A percentile compares a stretch with the other conserved stretches of the same genome.
Evolutionary conservation across 2,329 filamentous ascomycete species (phyloP).

Genomic region (Lasiodiplodia theobromae): DNA sequence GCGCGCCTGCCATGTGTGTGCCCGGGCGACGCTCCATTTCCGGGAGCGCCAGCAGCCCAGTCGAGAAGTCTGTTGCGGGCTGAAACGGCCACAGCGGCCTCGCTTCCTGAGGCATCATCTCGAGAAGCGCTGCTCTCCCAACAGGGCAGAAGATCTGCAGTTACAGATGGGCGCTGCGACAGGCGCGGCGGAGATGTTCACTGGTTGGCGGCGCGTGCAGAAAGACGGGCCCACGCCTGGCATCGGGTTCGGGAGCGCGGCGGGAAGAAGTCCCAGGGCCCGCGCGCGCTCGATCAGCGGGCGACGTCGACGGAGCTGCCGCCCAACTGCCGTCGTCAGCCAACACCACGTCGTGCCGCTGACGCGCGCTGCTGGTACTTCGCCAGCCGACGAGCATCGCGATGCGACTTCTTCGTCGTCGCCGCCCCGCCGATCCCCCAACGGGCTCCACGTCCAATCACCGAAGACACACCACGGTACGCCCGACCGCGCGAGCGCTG

Average conservation of each 20-base stretch:
- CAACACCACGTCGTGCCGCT: constrained; percentile 22
- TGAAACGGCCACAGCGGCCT: constrained; percentile 22
- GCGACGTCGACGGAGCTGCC: constrained; percentile 1
- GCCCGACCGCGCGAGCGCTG: constrained; percentile 20
- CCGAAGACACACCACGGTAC: constrained; percentile 28
- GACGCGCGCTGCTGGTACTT: neutral
- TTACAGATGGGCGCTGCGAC: constrained; percentile 25
- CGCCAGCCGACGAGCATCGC: constrained; percentile 2
- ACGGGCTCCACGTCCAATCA: constrained; percentile 26
- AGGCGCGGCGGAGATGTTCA: constrained; percentile 2
- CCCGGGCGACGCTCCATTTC: constrained; percentile 10
- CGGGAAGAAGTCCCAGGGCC: constrained; percentile 21
- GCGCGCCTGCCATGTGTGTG: constrained; percentile 12
- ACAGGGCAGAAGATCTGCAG: constrained; percentile 20
- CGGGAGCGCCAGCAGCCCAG: constrained; percentile 18
- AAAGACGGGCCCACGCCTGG: constrained; percentile 5
- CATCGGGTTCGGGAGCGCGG: constrained; percentile 2
- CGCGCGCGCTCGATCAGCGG: constrained; percentile 18
- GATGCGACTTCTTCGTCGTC: neutral
- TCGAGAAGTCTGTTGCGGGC: constrained; percentile 25
- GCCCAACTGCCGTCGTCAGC: constrained; percentile 14
- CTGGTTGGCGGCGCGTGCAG: constrained; percentile 23
- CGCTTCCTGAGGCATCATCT: constrained; percentile 27
- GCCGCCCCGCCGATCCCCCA: constrained; percentile 19
- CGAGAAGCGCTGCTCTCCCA: neutral